These are phyloP conservation scores for Moringa oleifera DNA, from an alignment of 345 rosid species.

Conservation along the genomic window DNA sequence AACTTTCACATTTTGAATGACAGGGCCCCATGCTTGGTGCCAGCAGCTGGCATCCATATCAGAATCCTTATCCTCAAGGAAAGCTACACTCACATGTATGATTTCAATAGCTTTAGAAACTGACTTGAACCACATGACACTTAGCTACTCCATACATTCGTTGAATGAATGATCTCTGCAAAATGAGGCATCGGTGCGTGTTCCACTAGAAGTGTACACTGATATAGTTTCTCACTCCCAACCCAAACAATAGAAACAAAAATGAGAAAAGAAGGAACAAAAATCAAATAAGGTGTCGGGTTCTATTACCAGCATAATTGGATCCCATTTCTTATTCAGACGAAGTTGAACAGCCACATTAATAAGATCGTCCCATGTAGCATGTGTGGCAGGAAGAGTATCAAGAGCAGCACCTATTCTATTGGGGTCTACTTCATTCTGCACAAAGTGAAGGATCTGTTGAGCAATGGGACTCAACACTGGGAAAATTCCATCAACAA, in stretches of 20 bases:
- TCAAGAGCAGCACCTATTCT: slow-evolving; percentile 48
- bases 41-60: too few relatives aligned
- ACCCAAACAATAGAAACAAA: not conserved
- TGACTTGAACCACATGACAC: too few relatives aligned
- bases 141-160: too few relatives aligned
- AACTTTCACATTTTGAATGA: too few relatives aligned
- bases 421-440: slow-evolving; percentile 39
- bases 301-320: slow-evolving; percentile 56
- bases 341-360: slow-evolving; percentile 82
- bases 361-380: slow-evolving; percentile 81
- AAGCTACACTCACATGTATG: too few relatives aligned
- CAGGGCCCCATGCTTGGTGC: too few relatives aligned
- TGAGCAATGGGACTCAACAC: slow-evolving; percentile 79
- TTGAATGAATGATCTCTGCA: too few relatives aligned
- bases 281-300: slow-evolving; percentile 1
- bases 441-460: slow-evolving; percentile 51
- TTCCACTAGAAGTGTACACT: too few relatives aligned
- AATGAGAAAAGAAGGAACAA: not conserved
- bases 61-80: too few relatives aligned
- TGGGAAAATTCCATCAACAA: slow-evolving; percentile 91
- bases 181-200: too few relatives aligned
- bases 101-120: too few relatives aligned
- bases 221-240: too few relatives aligned
- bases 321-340: slow-evolving; percentile 70
- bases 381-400: slow-evolving; percentile 60